These are phyloP conservation scores for Craterostigma plantagineum DNA, from an alignment of 257 asterid genomes.

Conservation along the genomic window DNA sequence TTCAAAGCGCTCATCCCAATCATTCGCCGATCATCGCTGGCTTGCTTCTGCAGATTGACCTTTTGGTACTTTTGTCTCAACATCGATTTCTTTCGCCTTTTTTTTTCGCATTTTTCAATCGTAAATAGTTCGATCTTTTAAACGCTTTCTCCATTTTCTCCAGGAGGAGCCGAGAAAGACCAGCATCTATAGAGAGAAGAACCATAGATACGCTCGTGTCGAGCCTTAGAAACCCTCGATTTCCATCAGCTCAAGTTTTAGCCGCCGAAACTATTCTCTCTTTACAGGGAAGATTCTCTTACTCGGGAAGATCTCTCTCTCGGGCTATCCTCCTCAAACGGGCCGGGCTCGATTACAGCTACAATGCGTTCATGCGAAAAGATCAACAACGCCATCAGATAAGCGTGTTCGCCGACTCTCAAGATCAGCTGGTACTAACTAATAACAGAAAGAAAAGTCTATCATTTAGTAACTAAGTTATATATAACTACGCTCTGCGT, in stretches of 20 bases:
- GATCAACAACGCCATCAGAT: conserved; percentile 29
- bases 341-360: conserved; percentile 37
- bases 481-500: too few species aligned
- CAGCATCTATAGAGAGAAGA: conserved; percentile 82
- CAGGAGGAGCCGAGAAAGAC: conserved; percentile 82
- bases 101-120: too few species aligned
- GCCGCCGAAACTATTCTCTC: conserved; percentile 63
- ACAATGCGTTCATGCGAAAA: conserved; percentile 23
- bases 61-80: conserved; percentile 33
- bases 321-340: conserved; percentile 51
- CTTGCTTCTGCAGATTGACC: conserved; percentile 72
- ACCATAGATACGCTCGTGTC: conserved; percentile 53
- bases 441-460: too few species aligned
- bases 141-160: not conserved
- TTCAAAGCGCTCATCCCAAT: conserved; percentile 35
- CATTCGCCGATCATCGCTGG: conserved; percentile 63
- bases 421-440: conserved; percentile 11
- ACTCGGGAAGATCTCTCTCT: conserved; percentile 58
- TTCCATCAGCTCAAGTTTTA: conserved; percentile 34
- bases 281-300: conserved; percentile 71
- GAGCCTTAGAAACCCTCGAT: conserved; percentile 50
- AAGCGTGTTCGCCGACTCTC: conserved; percentile 19
- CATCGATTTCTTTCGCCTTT: not conserved
- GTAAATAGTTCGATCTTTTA: too few species aligned
- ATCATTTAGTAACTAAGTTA: too few species aligned